These are phyloP conservation scores for Hawksworthiomyces lignivorus DNA, from an alignment of 2,329 filamentous ascomycete genomes.

Conservation along the genomic window DNA sequence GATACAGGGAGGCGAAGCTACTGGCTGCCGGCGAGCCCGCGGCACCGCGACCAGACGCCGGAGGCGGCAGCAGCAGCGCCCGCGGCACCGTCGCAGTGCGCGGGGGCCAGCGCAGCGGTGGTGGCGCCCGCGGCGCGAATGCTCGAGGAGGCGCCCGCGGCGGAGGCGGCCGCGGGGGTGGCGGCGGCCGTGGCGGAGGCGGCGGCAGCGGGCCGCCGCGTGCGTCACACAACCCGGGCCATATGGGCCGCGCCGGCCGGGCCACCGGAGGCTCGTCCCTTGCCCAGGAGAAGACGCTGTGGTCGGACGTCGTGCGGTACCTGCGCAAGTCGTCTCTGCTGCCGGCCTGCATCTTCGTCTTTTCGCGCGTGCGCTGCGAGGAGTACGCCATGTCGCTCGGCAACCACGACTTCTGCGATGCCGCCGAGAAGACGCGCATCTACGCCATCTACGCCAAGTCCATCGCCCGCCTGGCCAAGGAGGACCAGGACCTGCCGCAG, in stretches of 20 bases:
- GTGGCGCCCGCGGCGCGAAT: constrained; percentile 42
- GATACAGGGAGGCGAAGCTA: constrained; percentile 68
- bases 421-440: constrained; percentile 88
- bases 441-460: constrained; percentile 98
- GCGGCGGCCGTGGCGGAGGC: constrained; percentile 37
- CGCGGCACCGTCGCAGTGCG: constrained; percentile 17
- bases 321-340: constrained; percentile 80
- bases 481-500: constrained; percentile 85
- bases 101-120: constrained; percentile 10
- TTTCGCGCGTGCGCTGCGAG: constrained; percentile 95
- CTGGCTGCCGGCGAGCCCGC: constrained; percentile 23
- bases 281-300: constrained; percentile 90
- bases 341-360: constrained; percentile 94
- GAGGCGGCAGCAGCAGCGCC: constrained; percentile 29
- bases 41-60: constrained; percentile 35
- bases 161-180: constrained; percentile 46
- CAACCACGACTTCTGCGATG: constrained; percentile 91
- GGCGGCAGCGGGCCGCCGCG: constrained; percentile 51
- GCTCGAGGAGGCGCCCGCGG: constrained; percentile 39
- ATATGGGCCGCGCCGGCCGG: constrained; percentile 83
- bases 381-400: constrained; percentile 93
- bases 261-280: constrained; percentile 80
- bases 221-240: constrained; percentile 60
- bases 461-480: constrained; percentile 79
- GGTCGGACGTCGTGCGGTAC: constrained; percentile 92